Base-by-base conservation (phyloP, 202 grass and related monocot species). In the Dendrocalamus latiflorus region DNA sequence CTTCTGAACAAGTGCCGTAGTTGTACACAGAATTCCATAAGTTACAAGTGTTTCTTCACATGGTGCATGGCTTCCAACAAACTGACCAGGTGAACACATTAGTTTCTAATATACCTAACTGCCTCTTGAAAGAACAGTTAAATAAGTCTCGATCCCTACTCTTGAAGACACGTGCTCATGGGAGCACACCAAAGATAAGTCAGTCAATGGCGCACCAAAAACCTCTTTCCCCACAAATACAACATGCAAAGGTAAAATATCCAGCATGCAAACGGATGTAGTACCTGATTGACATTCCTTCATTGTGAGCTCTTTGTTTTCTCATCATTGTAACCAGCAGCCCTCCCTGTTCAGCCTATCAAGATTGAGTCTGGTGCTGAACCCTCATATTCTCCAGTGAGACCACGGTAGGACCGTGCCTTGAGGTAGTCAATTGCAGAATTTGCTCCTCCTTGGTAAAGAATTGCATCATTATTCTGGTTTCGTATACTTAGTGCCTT, bases 341-440 rank as follows among this genome's bases (percentile, higher is more conserved):
- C 95, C 59, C 88, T 94, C 69, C 94, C 92, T 1, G 55, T 76
- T 56, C 92, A 86, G 58, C 95, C 95, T 16, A 89, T 55, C 65
- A 93, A 68, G 66, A 93, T 60, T 21, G 89, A 81, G 67, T 81
- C 72, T 8, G 90, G 82, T 33, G 68, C 41, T 37, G 78, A 60
- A 48, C 53, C 83, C 48, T 90, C 70, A 4, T 81, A 91, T 62
- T 91, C 86, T 70, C 83, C 81, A 0, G 73, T 93, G 37, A 98
- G 78, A 87, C 93, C n/a, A n/a, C n/a, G n/a, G n/a, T n/a, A n/a
- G n/a, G n/a, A n/a, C n/a, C n/a, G n/a, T n/a, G n/a, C n/a, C 96
- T 92, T 85, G 72, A 95, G 92, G 83, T 92, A 98, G 53, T 95
- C 87, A 0, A 90, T 80, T 15, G 91, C 93, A 8, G 93, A 95